A percentile compares a stretch with the other conserved stretches of the same genome.
These are phyloP conservation scores for Ustilago xerochloae DNA, from an alignment of 1,284 basidiomycete genomes.

Conservation along the genomic window DNA sequence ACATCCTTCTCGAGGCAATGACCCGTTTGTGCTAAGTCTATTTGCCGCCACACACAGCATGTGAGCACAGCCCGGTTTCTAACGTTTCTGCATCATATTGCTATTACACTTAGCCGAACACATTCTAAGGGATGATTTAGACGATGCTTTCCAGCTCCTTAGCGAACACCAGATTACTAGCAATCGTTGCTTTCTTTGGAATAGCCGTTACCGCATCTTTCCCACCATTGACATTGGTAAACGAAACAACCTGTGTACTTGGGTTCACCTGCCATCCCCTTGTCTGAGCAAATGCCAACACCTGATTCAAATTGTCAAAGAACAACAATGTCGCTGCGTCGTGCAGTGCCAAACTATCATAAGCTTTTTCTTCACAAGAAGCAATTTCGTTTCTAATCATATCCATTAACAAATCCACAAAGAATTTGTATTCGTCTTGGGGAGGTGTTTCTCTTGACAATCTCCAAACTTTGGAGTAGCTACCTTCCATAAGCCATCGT, in stretches of 20 bases:
- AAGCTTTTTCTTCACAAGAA: slow-evolving; percentile 89
- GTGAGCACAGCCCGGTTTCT: no score
- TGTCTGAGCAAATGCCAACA: slow-evolving; percentile 80
- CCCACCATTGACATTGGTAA: slow-evolving; percentile 42
- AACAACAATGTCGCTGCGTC: slow-evolving; percentile 89
- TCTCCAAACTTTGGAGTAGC: slow-evolving; percentile 97
- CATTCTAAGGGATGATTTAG: no score
- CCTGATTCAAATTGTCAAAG: slow-evolving; percentile 81
- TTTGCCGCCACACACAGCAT: no score
- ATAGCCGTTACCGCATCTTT: slow-evolving; percentile 41
- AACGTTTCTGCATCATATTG: no score
- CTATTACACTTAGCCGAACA: no score
- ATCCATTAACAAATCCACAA: slow-evolving; percentile 89
- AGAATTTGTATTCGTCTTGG: slow-evolving; percentile 84
- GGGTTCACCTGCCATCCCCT: slow-evolving; percentile 69
- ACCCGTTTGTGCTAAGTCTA: no score
- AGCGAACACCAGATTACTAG: slow-evolving; percentile 64
- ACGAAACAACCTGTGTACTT: slow-evolving; percentile 65
- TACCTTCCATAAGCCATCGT: slow-evolving; percentile 98
- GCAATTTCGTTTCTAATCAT: slow-evolving; percentile 94
- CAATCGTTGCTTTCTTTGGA: slow-evolving; percentile 64
- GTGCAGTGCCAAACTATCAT: slow-evolving; percentile 84
- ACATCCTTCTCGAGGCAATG: no score
- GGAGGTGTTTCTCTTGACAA: slow-evolving; percentile 79
- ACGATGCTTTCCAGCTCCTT: slow-evolving; percentile 68